These are phyloP conservation scores for Schizophyllum commune DNA, from an alignment of 1,284 basidiomycete species.

Conservation along the genomic window DNA sequence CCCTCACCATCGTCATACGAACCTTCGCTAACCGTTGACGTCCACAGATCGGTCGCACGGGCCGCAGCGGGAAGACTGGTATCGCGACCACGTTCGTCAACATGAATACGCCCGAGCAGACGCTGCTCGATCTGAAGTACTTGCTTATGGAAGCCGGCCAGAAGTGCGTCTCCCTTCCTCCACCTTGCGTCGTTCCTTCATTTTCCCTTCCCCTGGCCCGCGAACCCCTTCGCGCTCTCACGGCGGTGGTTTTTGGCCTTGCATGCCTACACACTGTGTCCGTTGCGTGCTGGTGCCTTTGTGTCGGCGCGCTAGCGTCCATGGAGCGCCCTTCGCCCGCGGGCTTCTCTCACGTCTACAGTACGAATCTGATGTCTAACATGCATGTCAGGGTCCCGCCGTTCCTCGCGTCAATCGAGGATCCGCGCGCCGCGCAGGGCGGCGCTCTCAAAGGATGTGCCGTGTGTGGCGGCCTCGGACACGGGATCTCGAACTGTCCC, in stretches of 20 bases:
- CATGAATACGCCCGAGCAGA: constrained; percentile 94
- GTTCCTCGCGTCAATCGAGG: constrained; percentile 89
- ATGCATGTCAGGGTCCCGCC: constrained; percentile 72
- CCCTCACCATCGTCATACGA: no score
- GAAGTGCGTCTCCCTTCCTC: constrained; percentile 47
- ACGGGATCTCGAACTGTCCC: constrained; percentile 90
- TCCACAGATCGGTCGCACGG: constrained; percentile 90
- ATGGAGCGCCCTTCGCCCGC: no score
- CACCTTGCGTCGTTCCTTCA: background rate
- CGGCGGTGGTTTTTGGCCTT: background rate
- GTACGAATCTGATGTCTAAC: constrained; percentile 1
- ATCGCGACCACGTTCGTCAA: constrained; percentile 99
- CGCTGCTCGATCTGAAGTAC: constrained; percentile 94
- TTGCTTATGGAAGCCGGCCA: constrained; percentile 96
- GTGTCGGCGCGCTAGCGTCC: background rate
- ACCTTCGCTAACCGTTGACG: background rate
- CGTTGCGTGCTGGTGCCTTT: constrained; percentile 3
- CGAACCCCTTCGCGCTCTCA: background rate
- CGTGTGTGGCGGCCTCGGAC: constrained; percentile 95
- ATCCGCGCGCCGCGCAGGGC: constrained; percentile 78
- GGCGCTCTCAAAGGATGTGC: constrained; percentile 79
- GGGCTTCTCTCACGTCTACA: background rate
- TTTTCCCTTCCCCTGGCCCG: background rate
- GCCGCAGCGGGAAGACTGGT: constrained; percentile 95
- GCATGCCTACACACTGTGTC: constrained; percentile 14